Evolutionary conservation across 2,329 filamentous ascomycete genomes (phyloP).

Genomic region (Chaetomium strumarium): DNA sequence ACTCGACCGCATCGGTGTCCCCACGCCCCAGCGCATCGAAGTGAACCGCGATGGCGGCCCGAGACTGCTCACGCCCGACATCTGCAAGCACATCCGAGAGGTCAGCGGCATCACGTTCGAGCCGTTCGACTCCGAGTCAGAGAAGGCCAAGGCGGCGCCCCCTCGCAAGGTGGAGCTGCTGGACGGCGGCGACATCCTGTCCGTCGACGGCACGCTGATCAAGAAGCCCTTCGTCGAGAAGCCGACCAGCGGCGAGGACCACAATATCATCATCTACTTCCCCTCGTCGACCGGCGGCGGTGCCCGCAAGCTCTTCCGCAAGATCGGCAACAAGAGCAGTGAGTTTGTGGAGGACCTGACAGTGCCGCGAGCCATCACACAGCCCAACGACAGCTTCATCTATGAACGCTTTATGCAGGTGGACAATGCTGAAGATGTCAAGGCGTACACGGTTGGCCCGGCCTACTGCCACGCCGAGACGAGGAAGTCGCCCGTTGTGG

Average conservation of each 20-base stretch:
- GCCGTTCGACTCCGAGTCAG: slow-evolving; percentile 60
- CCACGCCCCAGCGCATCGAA: slow-evolving; percentile 81
- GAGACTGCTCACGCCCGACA: slow-evolving; percentile 66
- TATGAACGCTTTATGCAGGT: slow-evolving; percentile 97
- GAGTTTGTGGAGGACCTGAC: slow-evolving; percentile 78
- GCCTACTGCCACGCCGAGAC: slow-evolving; percentile 95
- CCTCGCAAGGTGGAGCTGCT: slow-evolving; percentile 72
- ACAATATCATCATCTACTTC: slow-evolving; percentile 98
- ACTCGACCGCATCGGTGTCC: slow-evolving; percentile 81
- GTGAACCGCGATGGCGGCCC: slow-evolving; percentile 92
- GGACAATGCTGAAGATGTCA: slow-evolving; percentile 96
- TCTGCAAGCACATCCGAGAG: slow-evolving; percentile 73
- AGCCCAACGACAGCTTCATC: slow-evolving; percentile 78
- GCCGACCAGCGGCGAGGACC: slow-evolving; percentile 94
- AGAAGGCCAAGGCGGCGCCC: slow-evolving; percentile 42
- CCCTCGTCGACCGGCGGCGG: slow-evolving; percentile 81
- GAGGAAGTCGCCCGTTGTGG: slow-evolving; percentile 92
- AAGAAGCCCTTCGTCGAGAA: slow-evolving; percentile 98
- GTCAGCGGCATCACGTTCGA: slow-evolving; percentile 72
- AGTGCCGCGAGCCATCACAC: slow-evolving; percentile 73
- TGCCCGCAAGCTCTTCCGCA: slow-evolving; percentile 86
- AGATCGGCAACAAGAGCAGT: slow-evolving; percentile 98
- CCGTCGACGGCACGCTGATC: slow-evolving; percentile 76
- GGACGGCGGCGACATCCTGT: slow-evolving; percentile 83
- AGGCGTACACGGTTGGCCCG: slow-evolving; percentile 93